Evolutionary conservation across 2,329 filamentous ascomycete species (phyloP).

Genomic region (Penicillium carneum): DNA sequence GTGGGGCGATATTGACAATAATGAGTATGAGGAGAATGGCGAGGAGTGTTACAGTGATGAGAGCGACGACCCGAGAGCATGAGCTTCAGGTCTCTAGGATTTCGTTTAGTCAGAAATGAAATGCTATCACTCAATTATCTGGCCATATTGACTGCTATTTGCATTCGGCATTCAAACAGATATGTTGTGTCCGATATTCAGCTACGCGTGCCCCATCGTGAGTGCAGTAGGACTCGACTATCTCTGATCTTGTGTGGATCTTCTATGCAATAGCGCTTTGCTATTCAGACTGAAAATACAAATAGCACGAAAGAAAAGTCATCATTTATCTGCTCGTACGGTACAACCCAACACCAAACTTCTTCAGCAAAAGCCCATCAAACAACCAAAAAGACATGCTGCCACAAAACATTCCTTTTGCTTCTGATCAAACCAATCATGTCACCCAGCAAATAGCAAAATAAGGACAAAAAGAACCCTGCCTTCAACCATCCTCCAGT

Average conservation of each 20-base stretch:
- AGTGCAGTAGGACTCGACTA: background rate
- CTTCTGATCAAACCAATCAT: background rate
- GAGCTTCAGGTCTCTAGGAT: background rate
- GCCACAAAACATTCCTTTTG: background rate
- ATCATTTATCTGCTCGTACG: background rate
- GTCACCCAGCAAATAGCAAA: conserved; percentile 2
- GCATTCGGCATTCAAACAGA: background rate
- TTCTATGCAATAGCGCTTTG: no score
- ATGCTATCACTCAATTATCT: background rate
- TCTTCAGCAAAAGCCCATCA: background rate
- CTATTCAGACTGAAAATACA: background rate
- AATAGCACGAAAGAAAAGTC: background rate
- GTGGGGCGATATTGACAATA: background rate
- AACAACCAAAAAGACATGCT: background rate
- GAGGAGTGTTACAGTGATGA: conserved; percentile 4
- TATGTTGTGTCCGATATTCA: background rate
- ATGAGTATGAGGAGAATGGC: background rate
- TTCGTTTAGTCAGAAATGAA: background rate
- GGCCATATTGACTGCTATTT: background rate
- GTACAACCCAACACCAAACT: background rate
- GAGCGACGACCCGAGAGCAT: background rate
- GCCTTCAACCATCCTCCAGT: background rate
- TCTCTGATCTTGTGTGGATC: no score
- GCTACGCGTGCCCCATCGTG: background rate
- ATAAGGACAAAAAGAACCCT: background rate